Evolutionary conservation across 345 rosid genomes (phyloP).

Genomic region (Moricandia arvensis): DNA sequence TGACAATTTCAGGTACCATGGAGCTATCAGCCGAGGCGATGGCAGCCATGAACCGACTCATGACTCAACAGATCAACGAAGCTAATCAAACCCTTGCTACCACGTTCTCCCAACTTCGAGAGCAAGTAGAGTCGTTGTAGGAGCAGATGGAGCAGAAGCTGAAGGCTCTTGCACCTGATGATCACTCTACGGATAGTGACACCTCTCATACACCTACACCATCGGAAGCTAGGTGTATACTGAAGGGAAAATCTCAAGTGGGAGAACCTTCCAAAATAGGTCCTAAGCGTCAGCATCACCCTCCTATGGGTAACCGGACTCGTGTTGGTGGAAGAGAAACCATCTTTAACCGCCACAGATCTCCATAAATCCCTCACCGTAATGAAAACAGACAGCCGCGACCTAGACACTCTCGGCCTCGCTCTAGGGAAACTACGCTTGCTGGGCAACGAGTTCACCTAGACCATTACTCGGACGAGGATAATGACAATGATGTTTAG

Average conservation of each 20-base stretch:
- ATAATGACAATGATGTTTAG: too few relatives aligned
- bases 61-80: too few relatives aligned
- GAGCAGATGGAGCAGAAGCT: background rate
- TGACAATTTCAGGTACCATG: background rate
- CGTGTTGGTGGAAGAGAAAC: background rate
- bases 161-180: too few relatives aligned
- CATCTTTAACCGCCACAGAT: background rate
- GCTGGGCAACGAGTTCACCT: background rate
- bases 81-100: background rate
- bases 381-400: background rate
- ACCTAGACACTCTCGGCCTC: background rate
- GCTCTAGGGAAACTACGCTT: background rate
- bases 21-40: background rate
- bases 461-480: too few relatives aligned
- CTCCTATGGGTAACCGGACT: background rate
- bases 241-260: background rate
- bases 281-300: background rate
- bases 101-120: background rate
- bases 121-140: background rate
- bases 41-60: too few relatives aligned
- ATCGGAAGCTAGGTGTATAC: too few relatives aligned
- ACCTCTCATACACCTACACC: too few relatives aligned
- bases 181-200: too few relatives aligned
- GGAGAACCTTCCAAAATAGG: background rate
- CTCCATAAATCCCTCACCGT: background rate